These are phyloP conservation scores for Pleodorina starrii DNA, from an alignment of 139 green algal species.

Conservation along the genomic window DNA sequence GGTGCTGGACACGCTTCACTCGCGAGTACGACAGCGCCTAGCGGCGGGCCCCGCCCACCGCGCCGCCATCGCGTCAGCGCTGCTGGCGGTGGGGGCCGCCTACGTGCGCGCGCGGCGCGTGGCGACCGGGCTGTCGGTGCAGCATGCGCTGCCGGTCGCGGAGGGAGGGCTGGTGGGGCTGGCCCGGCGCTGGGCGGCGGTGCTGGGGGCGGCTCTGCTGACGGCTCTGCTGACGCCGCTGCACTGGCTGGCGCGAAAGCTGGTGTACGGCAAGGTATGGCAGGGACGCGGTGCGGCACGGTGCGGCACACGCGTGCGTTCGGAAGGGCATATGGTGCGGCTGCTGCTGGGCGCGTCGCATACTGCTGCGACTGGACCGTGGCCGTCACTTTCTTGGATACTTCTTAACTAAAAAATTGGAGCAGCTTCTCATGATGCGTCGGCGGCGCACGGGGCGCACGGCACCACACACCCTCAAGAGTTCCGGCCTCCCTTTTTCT, in stretches of 20 bases:
- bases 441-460: too few relatives aligned
- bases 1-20: conserved; percentile 92
- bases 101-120: conserved; percentile 64
- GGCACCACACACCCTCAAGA: too few relatives aligned
- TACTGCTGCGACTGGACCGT: too few relatives aligned
- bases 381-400: too few relatives aligned
- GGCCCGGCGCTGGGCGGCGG: conserved; percentile 51
- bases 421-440: too few relatives aligned
- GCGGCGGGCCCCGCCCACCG: conserved; percentile 61
- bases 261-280: conserved; percentile 80
- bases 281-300: neutral
- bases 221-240: conserved; percentile 78
- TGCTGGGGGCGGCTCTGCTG: conserved; percentile 69
- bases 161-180: conserved; percentile 60
- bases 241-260: conserved; percentile 71
- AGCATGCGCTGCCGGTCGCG: conserved; percentile 61
- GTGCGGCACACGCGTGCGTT: too few relatives aligned
- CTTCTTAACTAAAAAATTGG: too few relatives aligned
- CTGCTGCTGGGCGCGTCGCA: too few relatives aligned
- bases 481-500: too few relatives aligned
- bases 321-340: too few relatives aligned
- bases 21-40: conserved; percentile 61
- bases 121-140: conserved; percentile 66
- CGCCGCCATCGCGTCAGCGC: conserved; percentile 60
- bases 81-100: conserved; percentile 73